phyloP scores from a whole-genome alignment of 2,329 filamentous ascomycete species.

The Aureobasidium sp. region DNA sequence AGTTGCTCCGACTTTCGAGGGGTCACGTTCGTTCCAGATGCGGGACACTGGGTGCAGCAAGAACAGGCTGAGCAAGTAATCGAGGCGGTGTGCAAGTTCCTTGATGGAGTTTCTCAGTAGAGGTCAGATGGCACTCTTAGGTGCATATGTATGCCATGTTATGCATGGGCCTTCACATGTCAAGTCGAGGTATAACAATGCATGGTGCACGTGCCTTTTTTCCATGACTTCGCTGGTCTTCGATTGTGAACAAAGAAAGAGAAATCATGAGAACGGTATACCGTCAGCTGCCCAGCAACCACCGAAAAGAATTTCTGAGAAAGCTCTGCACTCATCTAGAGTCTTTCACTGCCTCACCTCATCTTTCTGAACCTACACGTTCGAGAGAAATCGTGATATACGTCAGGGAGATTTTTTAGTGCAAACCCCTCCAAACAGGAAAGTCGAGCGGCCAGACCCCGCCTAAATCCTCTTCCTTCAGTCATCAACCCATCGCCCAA shows the following conservation, averaged over 20 bases:
- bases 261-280: background rate
- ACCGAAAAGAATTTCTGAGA: background rate
- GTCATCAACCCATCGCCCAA: background rate
- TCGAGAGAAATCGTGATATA: background rate
- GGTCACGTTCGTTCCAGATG: slow-evolving; percentile 48
- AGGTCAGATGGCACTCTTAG: background rate
- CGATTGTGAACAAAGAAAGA: background rate
- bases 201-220: slow-evolving; percentile 3
- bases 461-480: slow-evolving; percentile 10
- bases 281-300: background rate
- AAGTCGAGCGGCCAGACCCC: background rate
- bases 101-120: slow-evolving; percentile 18
- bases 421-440: background rate
- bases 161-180: slow-evolving; percentile 4
- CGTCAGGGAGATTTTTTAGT: background rate
- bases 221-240: background rate
- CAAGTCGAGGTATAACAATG: background rate
- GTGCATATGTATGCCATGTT: background rate
- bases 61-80: slow-evolving; percentile 53
- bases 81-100: slow-evolving; percentile 41
- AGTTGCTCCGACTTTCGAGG: slow-evolving; percentile 49
- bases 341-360: background rate
- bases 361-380: background rate
- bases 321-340: background rate
- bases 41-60: slow-evolving; percentile 65